phyloP scores from a whole-genome alignment of 2,329 filamentous ascomycete genomes.

The Ceratocystiopsis minuta region DNA sequence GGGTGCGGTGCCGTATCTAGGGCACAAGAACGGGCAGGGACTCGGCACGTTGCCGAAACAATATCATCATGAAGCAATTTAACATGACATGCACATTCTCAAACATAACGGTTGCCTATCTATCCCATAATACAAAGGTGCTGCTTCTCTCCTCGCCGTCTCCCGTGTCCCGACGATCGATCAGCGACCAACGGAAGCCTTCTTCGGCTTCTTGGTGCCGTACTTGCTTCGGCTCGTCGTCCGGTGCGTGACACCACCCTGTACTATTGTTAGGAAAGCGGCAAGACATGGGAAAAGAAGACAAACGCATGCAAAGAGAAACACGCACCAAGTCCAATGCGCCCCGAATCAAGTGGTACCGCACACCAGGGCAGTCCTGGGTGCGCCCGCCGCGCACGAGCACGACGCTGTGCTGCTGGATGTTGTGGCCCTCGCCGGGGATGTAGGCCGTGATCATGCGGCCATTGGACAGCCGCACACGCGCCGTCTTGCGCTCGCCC shows the following conservation, averaged over 20 bases:
- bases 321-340: conserved; percentile 74
- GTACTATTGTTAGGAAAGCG: conserved; percentile 1
- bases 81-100: too few relatives aligned
- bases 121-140: too few relatives aligned
- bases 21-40: too few relatives aligned
- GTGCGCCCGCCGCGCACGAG: conserved; percentile 81
- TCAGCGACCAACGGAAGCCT: conserved; percentile 34
- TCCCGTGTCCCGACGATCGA: background rate
- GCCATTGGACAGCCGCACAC: conserved; percentile 74
- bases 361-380: conserved; percentile 97
- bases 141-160: too few relatives aligned
- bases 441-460: conserved; percentile 86
- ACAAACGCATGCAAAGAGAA: background rate
- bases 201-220: conserved; percentile 97
- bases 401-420: conserved; percentile 96
- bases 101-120: background rate
- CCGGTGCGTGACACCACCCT: conserved; percentile 83
- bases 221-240: conserved; percentile 85
- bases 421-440: conserved; percentile 93
- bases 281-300: background rate
- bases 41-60: too few relatives aligned
- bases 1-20: too few relatives aligned
- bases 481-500: conserved; percentile 86
- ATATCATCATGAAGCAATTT: too few relatives aligned
- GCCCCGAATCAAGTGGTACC: conserved; percentile 83